These are phyloP conservation scores for Barnettozyma pratensis DNA, from an alignment of 805 yeast species.

Conservation along the genomic window DNA sequence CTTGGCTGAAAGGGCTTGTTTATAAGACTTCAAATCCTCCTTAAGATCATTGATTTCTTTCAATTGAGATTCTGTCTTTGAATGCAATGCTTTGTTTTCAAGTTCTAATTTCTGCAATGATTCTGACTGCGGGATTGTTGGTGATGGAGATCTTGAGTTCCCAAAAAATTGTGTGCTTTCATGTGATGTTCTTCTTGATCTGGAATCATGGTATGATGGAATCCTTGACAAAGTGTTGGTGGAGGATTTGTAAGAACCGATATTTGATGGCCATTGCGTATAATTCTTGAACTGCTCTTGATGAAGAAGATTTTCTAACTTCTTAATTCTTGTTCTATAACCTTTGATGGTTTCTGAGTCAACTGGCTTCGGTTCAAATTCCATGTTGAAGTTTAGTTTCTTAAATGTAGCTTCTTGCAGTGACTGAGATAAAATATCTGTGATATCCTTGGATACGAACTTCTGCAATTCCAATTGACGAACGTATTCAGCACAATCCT, in stretches of 20 bases:
- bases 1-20: conserved; percentile 9
- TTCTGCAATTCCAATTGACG: conserved; percentile 26
- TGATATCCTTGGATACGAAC: conserved; percentile 30
- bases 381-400: conserved; percentile 12
- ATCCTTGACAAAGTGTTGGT: conserved; percentile 5
- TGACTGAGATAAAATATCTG: conserved; percentile 32
- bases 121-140: conserved; percentile 2
- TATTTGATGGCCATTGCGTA: conserved; percentile 36
- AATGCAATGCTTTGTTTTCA: conserved; percentile 10
- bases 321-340: conserved; percentile 66
- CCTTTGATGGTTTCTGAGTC: conserved; percentile 45
- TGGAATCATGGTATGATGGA: not conserved
- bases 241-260: not conserved
- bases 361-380: not conserved
- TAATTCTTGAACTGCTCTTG: conserved; percentile 61
- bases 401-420: conserved; percentile 32
- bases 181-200: not conserved
- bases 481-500: conserved; percentile 34
- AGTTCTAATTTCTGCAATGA: conserved; percentile 7
- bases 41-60: conserved; percentile 7
- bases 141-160: conserved; percentile 9
- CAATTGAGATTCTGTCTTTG: not conserved
- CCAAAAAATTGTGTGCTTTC: not conserved
- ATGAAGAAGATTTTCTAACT: conserved; percentile 72
- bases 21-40: conserved; percentile 14